Base-by-base conservation (phyloP, 169 alveolate species). In the Cryptosporidium muris region DNA sequence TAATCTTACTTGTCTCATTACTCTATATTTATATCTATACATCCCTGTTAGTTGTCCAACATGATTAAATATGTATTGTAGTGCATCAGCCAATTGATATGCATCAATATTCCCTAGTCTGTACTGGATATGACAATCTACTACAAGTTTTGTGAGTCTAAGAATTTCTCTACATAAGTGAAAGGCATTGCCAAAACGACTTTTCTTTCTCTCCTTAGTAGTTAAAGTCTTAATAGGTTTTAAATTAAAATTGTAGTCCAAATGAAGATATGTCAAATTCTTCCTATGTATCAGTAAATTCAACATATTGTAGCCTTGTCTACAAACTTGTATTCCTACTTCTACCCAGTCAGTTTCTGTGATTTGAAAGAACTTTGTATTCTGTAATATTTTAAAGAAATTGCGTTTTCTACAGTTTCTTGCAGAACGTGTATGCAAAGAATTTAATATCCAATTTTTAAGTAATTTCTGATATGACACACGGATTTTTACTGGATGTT, bases 331-430 rank as follows among this genome's bases (percentile, higher is more conserved):
- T 40, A 98, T 90, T 9, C 99, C 99, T 12, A 96, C 99, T 91
- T 98, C 99, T 38, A 98, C 99, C 99, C 99, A 98, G 88, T 98
- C 99, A 81, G 96, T 92, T 91, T 97, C 99, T 37, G 99, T 98
- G 53, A 95, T 88, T 89, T 98, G 98, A 95, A 98, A 98, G 91
- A 97, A 98, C 91, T 98, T 98, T 3, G 99, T 97, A 37, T 95
- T 93, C 65, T 97, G 93, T 89, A 98, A 96, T n/a, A 98, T 98
- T 65, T 94, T 94, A 81, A 98, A 95, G 64, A 98, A 89, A 63
- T 93, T 91, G 58, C 99, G 94, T 82, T 97, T 97, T 89, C 94
- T 97, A 92, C 95, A 91, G 14, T 98, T 82, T 88, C 95, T 97
- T 37, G 99, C 99, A 58, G 91, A 90, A 49, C 93, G 93, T 37